A percentile compares a stretch with the other conserved stretches of the same genome.
phyloP scores from a whole-genome alignment of 441 rosid species.

The Sinapis alba region DNA sequence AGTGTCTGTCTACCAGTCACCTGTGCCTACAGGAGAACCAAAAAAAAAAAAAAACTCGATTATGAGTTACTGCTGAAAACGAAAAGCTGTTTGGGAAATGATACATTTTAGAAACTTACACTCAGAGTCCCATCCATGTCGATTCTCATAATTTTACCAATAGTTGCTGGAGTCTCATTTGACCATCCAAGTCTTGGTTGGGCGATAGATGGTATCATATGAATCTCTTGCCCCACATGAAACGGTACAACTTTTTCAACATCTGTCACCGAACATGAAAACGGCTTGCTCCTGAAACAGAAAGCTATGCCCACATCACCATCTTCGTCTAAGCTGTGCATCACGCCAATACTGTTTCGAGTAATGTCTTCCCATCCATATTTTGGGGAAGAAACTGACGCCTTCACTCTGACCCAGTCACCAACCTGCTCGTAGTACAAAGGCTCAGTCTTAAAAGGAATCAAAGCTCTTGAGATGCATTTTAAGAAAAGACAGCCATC shows the following conservation, averaged over 20 bases:
- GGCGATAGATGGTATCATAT: conserved; percentile 72
- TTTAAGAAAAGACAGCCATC: conserved; percentile 10
- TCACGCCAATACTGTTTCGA: conserved; percentile 77
- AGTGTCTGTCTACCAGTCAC: conserved; percentile 79
- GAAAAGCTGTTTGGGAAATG: not conserved
- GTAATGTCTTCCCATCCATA: conserved; percentile 98
- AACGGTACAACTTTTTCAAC: conserved; percentile 90
- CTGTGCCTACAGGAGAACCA: conserved; percentile 56
- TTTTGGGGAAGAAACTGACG: conserved; percentile 93
- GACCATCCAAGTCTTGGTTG: conserved; percentile 99
- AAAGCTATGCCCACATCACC: conserved; percentile 96
- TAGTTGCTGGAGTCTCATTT: conserved; percentile 89
- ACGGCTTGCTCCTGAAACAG: conserved; percentile 94
- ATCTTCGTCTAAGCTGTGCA: conserved; percentile 95
- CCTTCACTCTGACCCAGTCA: conserved; percentile 95
- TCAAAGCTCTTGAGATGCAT: conserved; percentile 18
- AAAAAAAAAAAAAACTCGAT: conserved; percentile 5
- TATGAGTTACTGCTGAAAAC: not conserved
- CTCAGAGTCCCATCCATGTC: conserved; percentile 98
- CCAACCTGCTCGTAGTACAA: conserved; percentile 69
- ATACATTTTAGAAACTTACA: conserved; percentile 53
- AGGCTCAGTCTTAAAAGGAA: conserved; percentile 26
- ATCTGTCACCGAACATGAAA: conserved; percentile 91
- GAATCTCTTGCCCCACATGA: conserved; percentile 93
- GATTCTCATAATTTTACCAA: conserved; percentile 82